These are phyloP conservation scores for Chrysosporium keratinophilum DNA, from an alignment of 2,329 filamentous ascomycete species.

Conservation along the genomic window DNA sequence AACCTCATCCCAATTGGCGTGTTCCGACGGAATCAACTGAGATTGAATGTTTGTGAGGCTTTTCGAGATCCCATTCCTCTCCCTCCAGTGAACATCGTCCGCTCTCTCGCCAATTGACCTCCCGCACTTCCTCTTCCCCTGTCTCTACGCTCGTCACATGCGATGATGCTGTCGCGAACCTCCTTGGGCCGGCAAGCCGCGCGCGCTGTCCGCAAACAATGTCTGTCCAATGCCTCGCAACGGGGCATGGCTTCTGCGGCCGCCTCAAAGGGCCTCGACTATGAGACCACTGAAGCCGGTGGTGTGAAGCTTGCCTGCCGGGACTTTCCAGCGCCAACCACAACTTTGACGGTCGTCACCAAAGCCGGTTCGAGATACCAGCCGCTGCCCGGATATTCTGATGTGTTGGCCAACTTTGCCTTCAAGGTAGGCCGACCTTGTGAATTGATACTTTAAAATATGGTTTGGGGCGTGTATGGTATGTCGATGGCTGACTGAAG, in stretches of 20 bases:
- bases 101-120: constrained; percentile 25
- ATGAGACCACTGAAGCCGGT: constrained; percentile 73
- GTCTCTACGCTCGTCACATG: constrained; percentile 43
- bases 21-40: neutral
- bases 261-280: constrained; percentile 67
- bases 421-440: constrained; percentile 63
- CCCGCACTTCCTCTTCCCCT: constrained; percentile 23
- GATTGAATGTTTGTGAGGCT: constrained; percentile 4
- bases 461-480: neutral
- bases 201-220: constrained; percentile 50
- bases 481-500: constrained; percentile 12
- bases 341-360: constrained; percentile 80
- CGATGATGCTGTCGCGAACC: constrained; percentile 58
- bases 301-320: constrained; percentile 89
- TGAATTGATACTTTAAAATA: neutral
- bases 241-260: constrained; percentile 56
- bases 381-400: constrained; percentile 75
- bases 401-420: constrained; percentile 86
- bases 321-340: constrained; percentile 78
- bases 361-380: constrained; percentile 94
- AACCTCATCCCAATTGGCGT: constrained; percentile 8
- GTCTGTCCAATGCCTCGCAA: constrained; percentile 48
- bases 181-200: constrained; percentile 54
- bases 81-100: neutral
- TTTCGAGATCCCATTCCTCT: neutral